Conservation (phyloP, 345 rosid species). For the Melaleuca quinquenervia region DNA sequence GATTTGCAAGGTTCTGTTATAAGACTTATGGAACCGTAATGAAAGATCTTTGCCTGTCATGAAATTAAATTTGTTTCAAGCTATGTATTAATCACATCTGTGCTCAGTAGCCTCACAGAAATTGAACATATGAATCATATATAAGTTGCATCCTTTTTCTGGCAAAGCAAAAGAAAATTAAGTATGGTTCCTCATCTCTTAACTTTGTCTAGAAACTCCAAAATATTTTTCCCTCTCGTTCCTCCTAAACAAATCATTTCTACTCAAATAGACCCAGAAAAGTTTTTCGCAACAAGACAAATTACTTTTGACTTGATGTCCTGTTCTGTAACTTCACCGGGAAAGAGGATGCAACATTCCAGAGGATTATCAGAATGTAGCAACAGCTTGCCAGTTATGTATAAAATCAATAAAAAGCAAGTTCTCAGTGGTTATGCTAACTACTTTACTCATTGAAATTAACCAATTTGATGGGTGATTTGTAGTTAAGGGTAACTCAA, state of each 20-base stretch:
- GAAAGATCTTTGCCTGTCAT: conserved; percentile 82
- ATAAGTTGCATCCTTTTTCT: background rate
- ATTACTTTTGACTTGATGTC: background rate
- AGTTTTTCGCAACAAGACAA: background rate
- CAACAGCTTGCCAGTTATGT: background rate
- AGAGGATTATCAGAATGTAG: background rate
- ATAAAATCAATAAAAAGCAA: background rate
- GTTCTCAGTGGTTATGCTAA: background rate
- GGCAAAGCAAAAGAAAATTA: background rate
- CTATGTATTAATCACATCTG: background rate
- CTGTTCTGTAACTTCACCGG: background rate
- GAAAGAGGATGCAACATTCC: background rate
- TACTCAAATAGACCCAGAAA: background rate
- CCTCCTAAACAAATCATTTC: background rate
- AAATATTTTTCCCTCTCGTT: background rate
- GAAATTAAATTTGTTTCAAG: background rate
- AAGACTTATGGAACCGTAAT: conserved; percentile 94
- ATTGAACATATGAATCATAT: background rate
- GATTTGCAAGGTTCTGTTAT: conserved; percentile 95
- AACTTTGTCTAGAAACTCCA: background rate
- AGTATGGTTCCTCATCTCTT: background rate
- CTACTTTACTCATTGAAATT: background rate
- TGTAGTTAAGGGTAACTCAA: background rate
- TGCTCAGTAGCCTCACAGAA: background rate
- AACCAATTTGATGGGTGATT: background rate